These are phyloP conservation scores for Noccaea bulbosa DNA, from an alignment of 345 rosid genomes.

Conservation along the genomic window DNA sequence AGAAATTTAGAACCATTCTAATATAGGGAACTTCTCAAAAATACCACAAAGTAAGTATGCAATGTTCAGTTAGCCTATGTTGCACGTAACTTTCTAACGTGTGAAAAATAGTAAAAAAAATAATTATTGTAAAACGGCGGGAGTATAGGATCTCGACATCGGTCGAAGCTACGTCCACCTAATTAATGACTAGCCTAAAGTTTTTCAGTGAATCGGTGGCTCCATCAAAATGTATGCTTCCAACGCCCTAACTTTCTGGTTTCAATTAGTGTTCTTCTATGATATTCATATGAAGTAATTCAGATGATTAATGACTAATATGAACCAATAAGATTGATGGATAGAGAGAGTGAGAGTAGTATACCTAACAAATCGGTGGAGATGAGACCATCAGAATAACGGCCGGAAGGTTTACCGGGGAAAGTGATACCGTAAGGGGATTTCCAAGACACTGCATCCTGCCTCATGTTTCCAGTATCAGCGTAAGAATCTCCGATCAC, in stretches of 20 bases:
- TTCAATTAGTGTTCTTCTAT: too few species aligned
- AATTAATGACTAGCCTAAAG: too few species aligned
- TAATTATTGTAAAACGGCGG: neutral
- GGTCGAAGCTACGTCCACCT: neutral
- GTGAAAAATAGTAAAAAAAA: neutral
- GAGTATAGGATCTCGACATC: too few species aligned
- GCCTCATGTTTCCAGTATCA: conserved; percentile 55
- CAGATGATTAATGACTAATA: too few species aligned
- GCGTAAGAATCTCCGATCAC: conserved; percentile 61
- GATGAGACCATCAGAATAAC: conserved; percentile 55
- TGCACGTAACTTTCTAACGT: neutral
- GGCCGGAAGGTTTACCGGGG: conserved; percentile 58
- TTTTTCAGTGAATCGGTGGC: too few species aligned
- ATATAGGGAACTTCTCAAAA: too few species aligned
- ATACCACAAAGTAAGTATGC: too few species aligned
- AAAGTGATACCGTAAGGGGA: conserved; percentile 53
- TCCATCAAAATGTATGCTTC: too few species aligned
- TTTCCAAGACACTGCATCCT: conserved; percentile 41
- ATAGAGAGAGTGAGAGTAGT: neutral
- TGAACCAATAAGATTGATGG: too few species aligned
- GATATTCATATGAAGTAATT: too few species aligned
- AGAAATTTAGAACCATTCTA: neutral
- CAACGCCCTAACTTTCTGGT: too few species aligned
- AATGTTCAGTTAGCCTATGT: too few species aligned
- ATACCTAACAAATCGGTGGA: conserved; percentile 54